Base-by-base conservation (phyloP, 257 asterid genomes). In the Nicotiana otophora region DNA sequence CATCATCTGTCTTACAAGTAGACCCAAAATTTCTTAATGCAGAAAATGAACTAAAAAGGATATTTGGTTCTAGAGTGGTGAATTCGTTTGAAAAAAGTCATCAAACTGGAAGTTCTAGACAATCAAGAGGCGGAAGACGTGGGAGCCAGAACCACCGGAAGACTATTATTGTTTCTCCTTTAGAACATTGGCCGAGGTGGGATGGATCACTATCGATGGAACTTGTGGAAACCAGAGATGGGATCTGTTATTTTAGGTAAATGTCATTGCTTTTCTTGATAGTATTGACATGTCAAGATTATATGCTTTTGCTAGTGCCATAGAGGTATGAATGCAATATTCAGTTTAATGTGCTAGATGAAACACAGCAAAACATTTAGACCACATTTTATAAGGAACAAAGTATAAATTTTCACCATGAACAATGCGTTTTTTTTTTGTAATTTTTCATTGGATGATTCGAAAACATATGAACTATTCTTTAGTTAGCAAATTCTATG, bases 111-210 rank as follows among this genome's bases (percentile, higher is more conserved):
- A 91, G 89, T 86, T 87, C 95, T 84, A 90, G 98, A 84, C 87
- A 78, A 79, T 66, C 89, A 28, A 91, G 91, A 79, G 93, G 95
- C 86, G 92, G 90, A 82, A 88, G 97, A 83, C 93, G 96, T 77
- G 99, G 94, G 81, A 88, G 60, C 84, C 93, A 92, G 87, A 89
- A 30, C 81, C 96, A 87, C 83, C 93, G 93, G 87, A 92, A 81
- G 91, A 92, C 95, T 80, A 88, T 94, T 58, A 91, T 96, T 86
- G 91, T 96, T 87, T 88, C 94, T 79, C 95, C 97, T 61, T 89
- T 97, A 31, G 97, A 96, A 82, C 95, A 93, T 81, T 96, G 99
- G 99, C 95, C 96, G 19, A 94, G 96, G 62, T 96, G 97, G 97
- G 99, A 93, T 89, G 99, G 99, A 42, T 92, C 97, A 83, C 86